Percentiles rank a stretch among this genome's conserved stretches.
Conservation (phyloP, 306 rosid genomes). For the Vachellia collinsii region DNA sequence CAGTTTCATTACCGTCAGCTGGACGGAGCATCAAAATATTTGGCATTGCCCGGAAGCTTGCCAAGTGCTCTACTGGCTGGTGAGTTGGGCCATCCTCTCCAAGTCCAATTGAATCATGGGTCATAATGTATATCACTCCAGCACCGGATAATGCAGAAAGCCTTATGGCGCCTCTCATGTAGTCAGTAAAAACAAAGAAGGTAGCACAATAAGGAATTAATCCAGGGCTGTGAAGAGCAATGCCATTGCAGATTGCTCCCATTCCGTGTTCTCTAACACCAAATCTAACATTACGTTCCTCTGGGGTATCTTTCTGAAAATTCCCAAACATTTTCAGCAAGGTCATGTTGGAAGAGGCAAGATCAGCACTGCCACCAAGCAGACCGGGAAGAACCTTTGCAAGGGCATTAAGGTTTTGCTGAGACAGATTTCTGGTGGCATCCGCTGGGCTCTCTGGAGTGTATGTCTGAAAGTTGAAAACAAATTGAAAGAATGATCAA, state of each 20-base stretch:
- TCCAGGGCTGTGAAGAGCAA: slow-evolving; percentile 97
- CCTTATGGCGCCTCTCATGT: slow-evolving; percentile 97
- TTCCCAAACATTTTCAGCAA: slow-evolving; percentile 78
- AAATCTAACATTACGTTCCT: slow-evolving; percentile 87
- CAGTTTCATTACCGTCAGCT: slow-evolving; percentile 97
- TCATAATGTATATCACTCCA: slow-evolving; percentile 90
- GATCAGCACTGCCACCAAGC: slow-evolving; percentile 97
- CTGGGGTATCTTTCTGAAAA: slow-evolving; percentile 89
- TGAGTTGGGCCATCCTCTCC: slow-evolving; percentile 99
- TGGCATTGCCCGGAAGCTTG: slow-evolving; percentile 99
- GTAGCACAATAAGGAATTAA: slow-evolving; percentile 94
- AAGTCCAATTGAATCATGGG: slow-evolving; percentile 95
- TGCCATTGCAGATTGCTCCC: slow-evolving; percentile 98
- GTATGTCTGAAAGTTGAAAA: slow-evolving; percentile 62
- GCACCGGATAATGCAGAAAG: slow-evolving; percentile 75
- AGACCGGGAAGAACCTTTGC: slow-evolving; percentile 88
- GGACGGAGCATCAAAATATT: slow-evolving; percentile 96
- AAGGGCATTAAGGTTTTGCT: slow-evolving; percentile 88
- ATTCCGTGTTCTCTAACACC: slow-evolving; percentile 97
- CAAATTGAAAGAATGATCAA: slow-evolving; percentile 22
- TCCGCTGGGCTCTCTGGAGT: slow-evolving; percentile 93
- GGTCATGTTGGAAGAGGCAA: slow-evolving; percentile 99
- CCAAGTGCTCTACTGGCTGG: slow-evolving; percentile 94
- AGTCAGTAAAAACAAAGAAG: slow-evolving; percentile 97
- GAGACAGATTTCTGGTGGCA: slow-evolving; percentile 92